Conservation (phyloP, 2,329 filamentous ascomycete genomes). For the Colletotrichum nymphaeae region DNA sequence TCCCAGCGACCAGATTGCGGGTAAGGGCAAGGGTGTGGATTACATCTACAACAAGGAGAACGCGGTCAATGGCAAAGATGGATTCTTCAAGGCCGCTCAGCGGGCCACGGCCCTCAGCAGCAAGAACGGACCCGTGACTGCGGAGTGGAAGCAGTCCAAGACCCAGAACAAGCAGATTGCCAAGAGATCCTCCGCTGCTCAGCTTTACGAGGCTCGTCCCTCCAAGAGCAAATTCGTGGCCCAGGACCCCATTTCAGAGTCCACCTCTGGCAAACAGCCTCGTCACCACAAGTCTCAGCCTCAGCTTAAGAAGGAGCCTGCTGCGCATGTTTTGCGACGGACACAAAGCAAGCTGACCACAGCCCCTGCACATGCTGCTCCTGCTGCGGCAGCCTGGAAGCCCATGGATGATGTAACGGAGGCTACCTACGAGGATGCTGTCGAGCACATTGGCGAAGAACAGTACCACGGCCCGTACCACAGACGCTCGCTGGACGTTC, state of each 20-base stretch:
- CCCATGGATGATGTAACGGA: conserved; percentile 52
- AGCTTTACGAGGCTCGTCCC: conserved; percentile 20
- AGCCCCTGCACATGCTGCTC: background rate
- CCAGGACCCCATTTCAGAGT: conserved; percentile 14
- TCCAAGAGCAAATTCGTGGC: conserved; percentile 29
- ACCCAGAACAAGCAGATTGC: conserved; percentile 26
- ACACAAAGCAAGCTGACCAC: conserved; percentile 56
- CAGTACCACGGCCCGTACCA: conserved; percentile 26
- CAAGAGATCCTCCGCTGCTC: conserved; percentile 27
- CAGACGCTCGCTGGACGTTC: conserved; percentile 19
- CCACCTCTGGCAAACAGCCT: conserved; percentile 42
- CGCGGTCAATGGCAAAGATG: conserved; percentile 38
- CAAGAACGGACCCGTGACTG: conserved; percentile 19
- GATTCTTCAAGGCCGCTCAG: conserved; percentile 38
- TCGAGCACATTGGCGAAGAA: conserved; percentile 52
- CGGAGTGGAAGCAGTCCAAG: conserved; percentile 33
- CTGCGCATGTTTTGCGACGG: conserved; percentile 50
- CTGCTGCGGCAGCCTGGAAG: conserved; percentile 24
- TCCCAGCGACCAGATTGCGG: conserved; percentile 40
- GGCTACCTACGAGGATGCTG: conserved; percentile 56
- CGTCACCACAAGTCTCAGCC: conserved; percentile 68
- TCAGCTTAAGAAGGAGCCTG: conserved; percentile 55
- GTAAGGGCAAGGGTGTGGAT: conserved; percentile 51
- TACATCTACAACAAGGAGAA: conserved; percentile 42
- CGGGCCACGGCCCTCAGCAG: conserved; percentile 31